Evolutionary conservation across 164 flowering plant species (phyloP), one percentile per base, ranked within the genome.

Genomic region (Magnolia officinalis): DNA sequence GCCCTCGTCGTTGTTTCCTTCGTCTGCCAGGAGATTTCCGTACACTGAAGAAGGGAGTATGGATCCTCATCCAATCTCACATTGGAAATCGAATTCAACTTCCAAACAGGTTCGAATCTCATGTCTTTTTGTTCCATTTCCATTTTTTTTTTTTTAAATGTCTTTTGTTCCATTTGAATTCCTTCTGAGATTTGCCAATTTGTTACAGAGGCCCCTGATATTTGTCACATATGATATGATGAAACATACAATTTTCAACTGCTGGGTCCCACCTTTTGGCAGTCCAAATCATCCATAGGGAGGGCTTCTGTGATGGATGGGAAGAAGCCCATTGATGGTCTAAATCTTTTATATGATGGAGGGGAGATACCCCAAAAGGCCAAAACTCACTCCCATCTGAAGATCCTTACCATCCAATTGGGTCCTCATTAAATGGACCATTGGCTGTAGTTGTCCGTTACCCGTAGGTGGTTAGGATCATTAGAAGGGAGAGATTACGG

Each of bases 61-160:
- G 73, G 89, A 86, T 75, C 21, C 50, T 9, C 95, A 88, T 81
- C 87, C 93, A 74, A 82, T 89, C 68, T 85, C 79, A 76, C 97
- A 96, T 76, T 91, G 97, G 98, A 96, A 90, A 85, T 78, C 92
- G 19, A 79, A 77, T 81, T 86, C 92, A 72, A 77, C 85, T 29
- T 79, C 89, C 9, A 85, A 79, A 86, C 97, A 91, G 97, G 99
- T 96, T 24, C 63, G 80, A 8, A 61, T 4, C 74, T 64, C 37
- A 7, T 49, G 10, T 67, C 20, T n/a, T 67, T 67, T 31, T 29
- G 26, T 8, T 67, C 11, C 51, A 37, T 19, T 64, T n/a, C n/a
- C n/a, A n/a, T n/a, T n/a, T n/a, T n/a, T n/a, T n/a, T n/a, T n/a
- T n/a, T n/a, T n/a, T n/a, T n/a, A n/a, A n/a, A 7, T 49, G 10